Conservation (phyloP, 805 yeast genomes). For the Saccharomycopsis sp. region DNA sequence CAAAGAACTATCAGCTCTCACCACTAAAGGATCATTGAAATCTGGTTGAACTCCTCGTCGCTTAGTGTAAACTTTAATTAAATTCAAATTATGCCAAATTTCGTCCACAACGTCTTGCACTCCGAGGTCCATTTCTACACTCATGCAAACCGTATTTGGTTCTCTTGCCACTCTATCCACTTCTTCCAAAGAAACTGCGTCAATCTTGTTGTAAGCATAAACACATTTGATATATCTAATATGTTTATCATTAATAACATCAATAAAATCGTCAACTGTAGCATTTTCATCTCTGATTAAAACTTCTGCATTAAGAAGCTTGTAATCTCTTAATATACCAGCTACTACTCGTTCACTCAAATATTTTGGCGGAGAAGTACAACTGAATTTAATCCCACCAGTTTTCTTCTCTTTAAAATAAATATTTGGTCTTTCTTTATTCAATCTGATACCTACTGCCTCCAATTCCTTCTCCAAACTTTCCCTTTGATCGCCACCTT, state of each 20-base stretch:
- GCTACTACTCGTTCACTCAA: conserved; percentile 75
- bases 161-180: conserved; percentile 86
- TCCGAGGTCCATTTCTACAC: conserved; percentile 85
- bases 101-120: conserved; percentile 83
- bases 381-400: conserved; percentile 85
- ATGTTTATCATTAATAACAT: conserved; percentile 80
- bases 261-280: conserved; percentile 90
- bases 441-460: conserved; percentile 87
- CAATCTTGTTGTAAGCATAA: conserved; percentile 91
- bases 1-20: conserved; percentile 68
- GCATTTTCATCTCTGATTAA: conserved; percentile 81
- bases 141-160: conserved; percentile 90
- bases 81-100: conserved; percentile 73
- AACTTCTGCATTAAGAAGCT: conserved; percentile 90
- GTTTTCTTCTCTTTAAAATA: conserved; percentile 72
- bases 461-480: conserved; percentile 86
- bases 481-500: conserved; percentile 81
- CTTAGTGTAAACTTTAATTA: conserved; percentile 81
- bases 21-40: conserved; percentile 86
- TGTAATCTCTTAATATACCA: conserved; percentile 75
- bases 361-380: conserved; percentile 73
- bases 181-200: conserved; percentile 91
- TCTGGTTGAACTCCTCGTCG: conserved; percentile 77
- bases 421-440: conserved; percentile 75
- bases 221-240: conserved; percentile 86